Conservation (phyloP, 116 monocot species). For the Phalaenopsis hybrid region DNA sequence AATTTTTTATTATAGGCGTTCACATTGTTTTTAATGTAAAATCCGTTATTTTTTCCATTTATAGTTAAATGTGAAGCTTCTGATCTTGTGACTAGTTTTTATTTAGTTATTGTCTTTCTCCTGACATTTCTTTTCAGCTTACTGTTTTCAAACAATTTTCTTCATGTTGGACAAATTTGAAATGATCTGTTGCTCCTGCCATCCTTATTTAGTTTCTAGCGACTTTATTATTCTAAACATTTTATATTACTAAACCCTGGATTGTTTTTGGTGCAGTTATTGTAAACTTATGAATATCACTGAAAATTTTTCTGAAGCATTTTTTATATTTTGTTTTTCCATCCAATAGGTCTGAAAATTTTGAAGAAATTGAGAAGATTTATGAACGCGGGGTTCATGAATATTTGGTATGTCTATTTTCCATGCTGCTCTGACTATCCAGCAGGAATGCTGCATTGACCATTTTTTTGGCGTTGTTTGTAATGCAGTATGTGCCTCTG, state of each 20-base stretch:
- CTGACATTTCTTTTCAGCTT: not conserved
- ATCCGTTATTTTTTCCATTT: not conserved
- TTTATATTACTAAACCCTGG: not conserved
- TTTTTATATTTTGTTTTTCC: conserved; percentile 4
- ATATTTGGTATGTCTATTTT: conserved; percentile 70
- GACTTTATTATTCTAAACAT: not conserved
- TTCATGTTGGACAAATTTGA: not conserved
- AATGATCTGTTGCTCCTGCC: not conserved
- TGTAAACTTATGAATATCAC: not conserved
- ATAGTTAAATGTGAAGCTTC: not conserved
- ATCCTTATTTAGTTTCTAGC: not conserved
- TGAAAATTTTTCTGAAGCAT: not conserved
- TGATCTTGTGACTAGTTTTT: not conserved
- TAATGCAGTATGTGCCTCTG: conserved; percentile 72
- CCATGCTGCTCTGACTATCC: not conserved
- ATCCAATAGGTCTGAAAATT: conserved; percentile 50
- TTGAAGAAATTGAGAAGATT: conserved; percentile 54
- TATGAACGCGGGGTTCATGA: conserved; percentile 84
- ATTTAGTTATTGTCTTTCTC: not conserved
- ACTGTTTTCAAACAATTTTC: conserved; percentile 1
- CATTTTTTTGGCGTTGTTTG: conserved; percentile 12
- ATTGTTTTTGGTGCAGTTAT: not conserved
- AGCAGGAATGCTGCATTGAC: not conserved
- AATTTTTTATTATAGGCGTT: not conserved
- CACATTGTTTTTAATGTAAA: not conserved